Base-by-base conservation (phyloP, 2,329 filamentous ascomycete species). In the Pyricularia grisea region DNA sequence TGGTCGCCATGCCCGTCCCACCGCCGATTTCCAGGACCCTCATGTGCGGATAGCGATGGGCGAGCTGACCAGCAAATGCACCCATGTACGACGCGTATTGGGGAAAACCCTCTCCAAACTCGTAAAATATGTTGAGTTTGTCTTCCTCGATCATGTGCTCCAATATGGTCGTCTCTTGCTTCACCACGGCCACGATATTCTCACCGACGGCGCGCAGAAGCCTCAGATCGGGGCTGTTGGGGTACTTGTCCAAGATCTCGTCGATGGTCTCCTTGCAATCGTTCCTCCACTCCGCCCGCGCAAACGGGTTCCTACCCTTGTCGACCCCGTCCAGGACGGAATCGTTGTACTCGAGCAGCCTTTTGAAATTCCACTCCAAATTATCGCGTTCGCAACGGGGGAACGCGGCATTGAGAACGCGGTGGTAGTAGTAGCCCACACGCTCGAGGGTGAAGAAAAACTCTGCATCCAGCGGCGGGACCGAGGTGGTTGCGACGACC, bases 31-130 rank as follows among this genome's bases (percentile, higher is more conserved):
- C 58, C n/a, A 61, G 23, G 1, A 81, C 74, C 2, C 77, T 76
- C 67, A 79, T 73, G 42, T 75, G 75, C 0, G 80, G 80, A 67
- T 77, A 78, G 3, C 76, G 75, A 66, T 79, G 74, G 31, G n/a
- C 65, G 31, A 67, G 31, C 23, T 67, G 65, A 11, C 33, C 33
- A 12, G 36, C 65, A 61, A 61, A 61, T 3, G 58, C 12, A 27
- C 5, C 58, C 58, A 61, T 61, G 58, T 61, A 61, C 58, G 58
- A 61, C 4, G 58, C 7, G 58, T 61, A 61, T 17, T 9, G 58
- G 25, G 58, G 58, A 2, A 61, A 61, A 0, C 31, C 65, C 23
- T 27, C 17, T n/a, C 31, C 65, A 20, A 67, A 36, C 64, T 17
- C 64, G 67, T 81, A 79, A 63, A 79, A 78, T 12, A 72, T 66